Base-by-base conservation (phyloP, 2,329 filamentous ascomycete genomes). In the Truncatella angustata region DNA sequence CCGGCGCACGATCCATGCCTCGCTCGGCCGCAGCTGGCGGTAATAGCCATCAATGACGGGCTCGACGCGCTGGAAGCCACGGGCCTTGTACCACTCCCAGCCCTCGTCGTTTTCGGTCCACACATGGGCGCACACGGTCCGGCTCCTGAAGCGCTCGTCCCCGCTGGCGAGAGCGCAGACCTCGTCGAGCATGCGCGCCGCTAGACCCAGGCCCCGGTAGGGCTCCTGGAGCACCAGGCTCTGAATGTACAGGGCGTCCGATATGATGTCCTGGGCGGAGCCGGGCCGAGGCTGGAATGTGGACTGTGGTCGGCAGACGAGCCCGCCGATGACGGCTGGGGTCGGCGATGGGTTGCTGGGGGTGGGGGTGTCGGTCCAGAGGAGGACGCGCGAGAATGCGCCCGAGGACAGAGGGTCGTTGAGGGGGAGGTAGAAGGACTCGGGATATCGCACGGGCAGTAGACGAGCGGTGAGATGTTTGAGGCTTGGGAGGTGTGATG, bases 61-160 rank as follows among this genome's bases (percentile, higher is more conserved):
- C 12, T 71, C 73, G 45, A 76, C 72, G 47, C 73, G 71, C 53
- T 63, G 60, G 63, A 88, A 88, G 3, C 82, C 81, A 9, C 81
- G 75, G 21, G 74, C 72, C 28, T 71, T 61, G 67, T 88, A 88
- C 84, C 85, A 88, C 52, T 72, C 72, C 55, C 87, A 67, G 0
- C 78, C 85, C 18, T 86, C 84, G 2, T 78, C 75, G 63, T 86
- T 87, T 54, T 83, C 77, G 10, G 84, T 84, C 85, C 85, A 88
- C 14, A 87, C 85, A 64, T 88, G 85, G 4, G 85, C 85, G 57
- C 82, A 86, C 14, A 85, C 70, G 39, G 73, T 73, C 48, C 74
- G 62, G 56, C 73, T 65, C 14, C 56, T 67, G 4, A 69, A 69
- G 10, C 68, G 66, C 11, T 60, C 56, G 36, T 59, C 64, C 7